Base-by-base conservation (phyloP, 495 filamentous ascomycete species). In the Immersiella caudata region DNA sequence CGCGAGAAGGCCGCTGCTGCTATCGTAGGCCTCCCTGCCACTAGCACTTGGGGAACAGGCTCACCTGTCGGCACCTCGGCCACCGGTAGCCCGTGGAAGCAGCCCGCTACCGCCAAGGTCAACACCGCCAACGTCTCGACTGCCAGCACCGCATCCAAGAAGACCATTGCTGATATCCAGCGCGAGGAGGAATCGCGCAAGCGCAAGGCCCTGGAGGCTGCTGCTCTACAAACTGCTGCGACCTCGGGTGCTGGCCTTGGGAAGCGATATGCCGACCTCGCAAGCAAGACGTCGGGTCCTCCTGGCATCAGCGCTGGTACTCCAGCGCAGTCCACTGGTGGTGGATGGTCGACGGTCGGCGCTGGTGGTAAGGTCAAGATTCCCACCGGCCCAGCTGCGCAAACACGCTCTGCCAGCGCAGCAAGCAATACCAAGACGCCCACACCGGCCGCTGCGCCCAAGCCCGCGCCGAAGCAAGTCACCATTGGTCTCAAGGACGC, bases 321-420 rank as follows among this genome's bases (percentile, higher is more conserved):
- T 4, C 52, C 79, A 4, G 68, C 79, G 12, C 24, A n/a, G 18
- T 29, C 56, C 14, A 49, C 71, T 49, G 81, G 82, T 60, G 83
- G 89, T 49, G 93, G 93, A 21, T 98, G 96, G 96, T 94, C 93
- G 35, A 98, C 94, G 0, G 95, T 98, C 52, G 96, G 96, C n/a
- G 92, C 94, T 16, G 87, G 93, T 65, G 95, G 95, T 6, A 98
- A 97, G 80, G 85, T 90, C 35, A 98, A 96, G 82, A 81, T 87
- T 18, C 84, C 87, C 20, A 86, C 88, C 0, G 85, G 86, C 16
- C 83, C 83, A n/a, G 78, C 82, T 29, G 76, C 82, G 9, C 84
- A 87, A 33, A 82, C 80, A 25, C 86, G 90, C 14, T 81, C 89
- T 2, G 79, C 83, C 16, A 90, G 87, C 68, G 79, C 80, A 68